Evolutionary conservation across 2,329 filamentous ascomycete species (phyloP).

Genomic region (Pyrenochaeta sp.): DNA sequence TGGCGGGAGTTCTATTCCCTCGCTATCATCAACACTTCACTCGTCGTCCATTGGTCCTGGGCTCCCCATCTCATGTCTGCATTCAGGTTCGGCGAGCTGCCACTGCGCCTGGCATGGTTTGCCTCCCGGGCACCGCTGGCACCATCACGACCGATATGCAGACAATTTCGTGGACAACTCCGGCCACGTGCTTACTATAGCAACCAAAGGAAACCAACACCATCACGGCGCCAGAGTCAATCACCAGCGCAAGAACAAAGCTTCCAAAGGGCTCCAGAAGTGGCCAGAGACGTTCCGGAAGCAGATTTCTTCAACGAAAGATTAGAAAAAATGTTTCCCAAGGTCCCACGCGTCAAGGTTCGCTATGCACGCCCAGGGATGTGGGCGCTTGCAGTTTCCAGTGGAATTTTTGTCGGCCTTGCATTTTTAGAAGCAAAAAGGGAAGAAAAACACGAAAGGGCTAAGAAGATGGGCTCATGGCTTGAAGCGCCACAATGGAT

Average conservation of each 20-base stretch:
- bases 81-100: conserved; percentile 6
- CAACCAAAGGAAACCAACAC: conserved; percentile 8
- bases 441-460: conserved; percentile 33
- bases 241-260: conserved; percentile 9
- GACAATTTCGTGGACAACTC: conserved; percentile 7
- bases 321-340: background rate
- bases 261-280: conserved; percentile 8
- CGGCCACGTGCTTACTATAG: conserved; percentile 10
- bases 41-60: too few species aligned
- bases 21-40: too few species aligned
- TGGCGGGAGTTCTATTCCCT: too few species aligned
- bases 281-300: too few species aligned
- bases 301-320: conserved; percentile 2
- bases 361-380: conserved; percentile 38
- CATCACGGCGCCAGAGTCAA: conserved; percentile 8
- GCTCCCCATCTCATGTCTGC: conserved; percentile 12
- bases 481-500: conserved; percentile 26
- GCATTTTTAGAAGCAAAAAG: conserved; percentile 39
- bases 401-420: conserved; percentile 36
- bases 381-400: conserved; percentile 35
- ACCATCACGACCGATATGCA: conserved; percentile 1
- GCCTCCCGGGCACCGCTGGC: conserved; percentile 1
- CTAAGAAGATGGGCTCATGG: conserved; percentile 19
- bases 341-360: conserved; percentile 23
- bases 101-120: conserved; percentile 7